Evolutionary conservation across 495 filamentous ascomycete species (phyloP).

Genomic region (Penicillium robsamsonii): DNA sequence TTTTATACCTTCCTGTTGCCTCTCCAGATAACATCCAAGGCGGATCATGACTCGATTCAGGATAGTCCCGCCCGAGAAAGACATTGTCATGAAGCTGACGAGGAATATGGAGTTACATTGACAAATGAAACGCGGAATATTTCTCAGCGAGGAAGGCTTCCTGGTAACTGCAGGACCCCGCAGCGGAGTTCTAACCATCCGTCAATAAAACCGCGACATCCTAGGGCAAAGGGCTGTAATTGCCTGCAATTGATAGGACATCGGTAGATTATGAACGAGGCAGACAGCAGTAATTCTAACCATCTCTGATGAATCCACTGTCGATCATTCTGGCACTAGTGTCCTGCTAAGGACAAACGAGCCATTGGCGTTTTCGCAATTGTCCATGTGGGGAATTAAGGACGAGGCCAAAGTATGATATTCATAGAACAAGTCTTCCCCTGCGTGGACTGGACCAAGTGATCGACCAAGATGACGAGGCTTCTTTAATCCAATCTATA

Average conservation of each 20-base stretch:
- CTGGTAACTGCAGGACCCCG: slow-evolving; percentile 5
- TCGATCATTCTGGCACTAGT: slow-evolving; percentile 1
- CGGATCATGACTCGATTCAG: neutral
- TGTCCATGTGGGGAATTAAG: slow-evolving; percentile 13
- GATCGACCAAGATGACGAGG: slow-evolving; percentile 20
- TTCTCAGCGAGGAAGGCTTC: slow-evolving; percentile 6
- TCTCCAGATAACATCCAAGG: neutral
- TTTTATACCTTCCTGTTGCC: slow-evolving; percentile 1
- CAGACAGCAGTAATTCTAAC: neutral
- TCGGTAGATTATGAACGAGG: neutral
- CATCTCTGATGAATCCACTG: neutral
- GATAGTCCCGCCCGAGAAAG: neutral
- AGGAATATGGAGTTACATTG: slow-evolving; percentile 4
- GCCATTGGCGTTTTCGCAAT: neutral
- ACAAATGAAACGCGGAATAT: slow-evolving; percentile 9
- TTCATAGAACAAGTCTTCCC: neutral
- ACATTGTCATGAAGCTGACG: slow-evolving; percentile 5
- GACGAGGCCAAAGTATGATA: neutral
- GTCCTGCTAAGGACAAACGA: slow-evolving; percentile 1
- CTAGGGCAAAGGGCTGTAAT: neutral
- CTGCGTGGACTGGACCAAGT: slow-evolving; percentile 1
- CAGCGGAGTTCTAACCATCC: slow-evolving; percentile 10
- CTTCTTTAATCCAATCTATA: neutral
- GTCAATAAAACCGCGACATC: neutral
- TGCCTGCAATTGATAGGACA: neutral